Percentiles rank a stretch among this genome's conserved stretches.
phyloP scores from a whole-genome alignment of 169 alveolate genomes.

The Plasmodium inui region DNA sequence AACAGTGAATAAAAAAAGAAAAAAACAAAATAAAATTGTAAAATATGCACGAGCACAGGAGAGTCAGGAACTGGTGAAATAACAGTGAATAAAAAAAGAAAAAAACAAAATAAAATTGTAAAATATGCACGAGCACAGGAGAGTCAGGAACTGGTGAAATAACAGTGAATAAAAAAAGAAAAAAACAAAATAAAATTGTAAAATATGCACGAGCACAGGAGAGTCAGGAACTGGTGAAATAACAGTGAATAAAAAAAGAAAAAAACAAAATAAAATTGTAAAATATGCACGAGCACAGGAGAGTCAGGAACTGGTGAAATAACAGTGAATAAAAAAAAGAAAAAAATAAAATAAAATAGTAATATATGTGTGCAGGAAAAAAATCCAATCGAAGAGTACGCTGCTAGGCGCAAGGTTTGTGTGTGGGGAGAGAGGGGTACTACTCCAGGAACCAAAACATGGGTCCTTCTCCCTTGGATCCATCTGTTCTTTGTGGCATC shows the following conservation, averaged over 20 bases:
- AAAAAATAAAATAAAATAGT: neutral
- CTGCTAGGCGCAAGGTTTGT: neutral
- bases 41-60: neutral
- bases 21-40: neutral
- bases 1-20: too few relatives aligned
- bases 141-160: neutral
- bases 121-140: neutral
- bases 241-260: too few relatives aligned
- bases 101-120: neutral
- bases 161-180: too few relatives aligned
- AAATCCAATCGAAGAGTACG: neutral
- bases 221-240: neutral
- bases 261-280: neutral
- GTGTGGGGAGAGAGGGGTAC: neutral
- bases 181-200: neutral
- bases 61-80: neutral
- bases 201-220: neutral
- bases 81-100: too few relatives aligned
- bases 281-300: neutral
- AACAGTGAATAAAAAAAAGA: neutral
- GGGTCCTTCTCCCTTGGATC: constrained; percentile 86
- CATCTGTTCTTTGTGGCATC: constrained; percentile 88
- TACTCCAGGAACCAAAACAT: constrained; percentile 83
- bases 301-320: neutral
- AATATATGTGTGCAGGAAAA: neutral